These are phyloP conservation scores for Nicotiana obtusifolia DNA, from an alignment of 257 asterid genomes.

Conservation along the genomic window DNA sequence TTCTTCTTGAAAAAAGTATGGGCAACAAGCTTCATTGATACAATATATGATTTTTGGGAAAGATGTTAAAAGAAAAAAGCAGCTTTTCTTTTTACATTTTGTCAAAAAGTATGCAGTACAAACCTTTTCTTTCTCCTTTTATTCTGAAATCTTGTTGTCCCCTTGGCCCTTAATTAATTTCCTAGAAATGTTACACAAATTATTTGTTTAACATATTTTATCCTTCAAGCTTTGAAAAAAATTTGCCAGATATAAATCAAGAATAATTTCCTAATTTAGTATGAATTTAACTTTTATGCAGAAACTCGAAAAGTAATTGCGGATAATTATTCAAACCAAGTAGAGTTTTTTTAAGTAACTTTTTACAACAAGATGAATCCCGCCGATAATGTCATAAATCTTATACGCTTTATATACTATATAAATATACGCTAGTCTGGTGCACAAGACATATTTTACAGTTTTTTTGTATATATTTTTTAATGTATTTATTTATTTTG, in stretches of 20 bases:
- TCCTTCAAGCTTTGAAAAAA: not conserved
- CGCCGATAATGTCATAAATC: too few relatives aligned
- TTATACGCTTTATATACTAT: too few relatives aligned
- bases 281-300: not conserved
- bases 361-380: too few relatives aligned
- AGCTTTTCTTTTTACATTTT: not conserved
- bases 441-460: too few relatives aligned
- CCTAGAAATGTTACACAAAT: not conserved
- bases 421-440: too few relatives aligned
- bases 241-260: not conserved
- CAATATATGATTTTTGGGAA: not conserved
- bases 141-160: not conserved
- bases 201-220: not conserved
- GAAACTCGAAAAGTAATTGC: too few relatives aligned
- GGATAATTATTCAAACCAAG: too few relatives aligned
- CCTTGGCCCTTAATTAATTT: not conserved
- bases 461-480: too few relatives aligned
- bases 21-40: not conserved
- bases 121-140: not conserved
- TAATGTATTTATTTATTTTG: too few relatives aligned
- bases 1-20: constrained; percentile 8
- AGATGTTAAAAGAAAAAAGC: not conserved
- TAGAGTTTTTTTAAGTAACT: too few relatives aligned
- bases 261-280: not conserved
- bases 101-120: constrained; percentile 9